Evolutionary conservation across 106 monocot genomes (phyloP), one percentile per base, ranked within the genome.

Genomic region (Allium fistulosum): DNA sequence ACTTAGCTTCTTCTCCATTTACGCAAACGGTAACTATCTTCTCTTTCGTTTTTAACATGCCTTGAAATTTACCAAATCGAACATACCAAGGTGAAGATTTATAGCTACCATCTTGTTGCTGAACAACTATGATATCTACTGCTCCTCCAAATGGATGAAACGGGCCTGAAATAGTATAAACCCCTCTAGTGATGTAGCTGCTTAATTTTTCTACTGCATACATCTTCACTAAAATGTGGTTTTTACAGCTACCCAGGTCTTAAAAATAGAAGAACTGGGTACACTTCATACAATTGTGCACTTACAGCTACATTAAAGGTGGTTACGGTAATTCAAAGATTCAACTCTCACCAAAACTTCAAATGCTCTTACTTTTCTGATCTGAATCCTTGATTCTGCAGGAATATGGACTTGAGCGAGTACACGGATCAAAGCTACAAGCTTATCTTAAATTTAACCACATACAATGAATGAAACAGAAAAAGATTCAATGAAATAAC

Each of bases 121-220:
- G 75, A 51, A 90, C 90, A 6, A 87, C 90, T 12, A 94, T 86
- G 59, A 94, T 87, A 71, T 94, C 94, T 4, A 94, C 78, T 8
- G 87, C 94, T 11, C 94, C 94, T 14, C 94, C 94, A 71, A 94
- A 94, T 6, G 94, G 94, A 62, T 94, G 94, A 64, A 94, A 94
- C 4, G 87, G 87, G 18, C 80, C 90, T 11, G 94, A 94, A 48
- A 94, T 86, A 4, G 86, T 90, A 69, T 86, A 79, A 1, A 90
- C 83, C 10, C 90, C 79, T 4, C 79, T 72, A 48, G 74, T 63
- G 49, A 94, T 82, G 82, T 82, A 84, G 75, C 75, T 81, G 65
- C 89, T 67, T 18, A 94, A 63, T 74, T 72, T 81, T 75, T 70
- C 90, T 63, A 90, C 76, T 0, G 87, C 91, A 58, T 87, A 77